Base-by-base conservation (phyloP, 2,329 filamentous ascomycete species). In the Aureobasidium melanogenum region DNA sequence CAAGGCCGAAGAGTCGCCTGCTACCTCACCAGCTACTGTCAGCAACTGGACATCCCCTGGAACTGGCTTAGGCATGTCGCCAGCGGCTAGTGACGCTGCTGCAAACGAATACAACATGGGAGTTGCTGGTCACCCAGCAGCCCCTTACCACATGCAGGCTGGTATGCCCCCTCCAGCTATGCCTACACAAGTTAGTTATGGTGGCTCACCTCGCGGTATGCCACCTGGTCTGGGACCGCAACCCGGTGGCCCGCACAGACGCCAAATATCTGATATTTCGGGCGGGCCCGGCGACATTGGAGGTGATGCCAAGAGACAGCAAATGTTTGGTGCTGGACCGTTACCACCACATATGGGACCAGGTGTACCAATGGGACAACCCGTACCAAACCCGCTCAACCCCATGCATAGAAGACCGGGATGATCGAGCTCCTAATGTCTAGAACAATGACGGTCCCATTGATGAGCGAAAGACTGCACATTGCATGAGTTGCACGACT, bases 31-130 rank as follows among this genome's bases (percentile, higher is more conserved):
- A 14, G 81, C 81, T 2, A 80, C 81, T 2, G 79, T 77, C 62
- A 84, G 77, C 67, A 85, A 82, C 65, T 87, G 84, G 84, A 83
- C 86, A 68, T 86, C 84, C 12, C 84, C 84, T 0, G 79, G 78
- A 51, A 80, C 83, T 62, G 77, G 84, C 47, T 76, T 82, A 15
- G 82, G 80, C 39, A 82, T 85, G 48, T 81, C 83, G 10, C 79
- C 84, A 1, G 80, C 83, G 7, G 77, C 76, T 60, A 77, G 77
- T 50, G 74, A 69, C 34, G 67, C 67, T 3, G 70, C 77, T 15
- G 72, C 77, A 22, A 77, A 80, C 34, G 75, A 78, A 43, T 80
- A 79, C 63, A 70, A 76, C 61, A 68, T 80, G 65, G 67, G 77
- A 69, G 67, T 77, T 68, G 54, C 48, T 19, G 39, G 38, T 64